These are phyloP conservation scores for Calendula officinalis DNA, from an alignment of 129 eudicot species.

Conservation along the genomic window DNA sequence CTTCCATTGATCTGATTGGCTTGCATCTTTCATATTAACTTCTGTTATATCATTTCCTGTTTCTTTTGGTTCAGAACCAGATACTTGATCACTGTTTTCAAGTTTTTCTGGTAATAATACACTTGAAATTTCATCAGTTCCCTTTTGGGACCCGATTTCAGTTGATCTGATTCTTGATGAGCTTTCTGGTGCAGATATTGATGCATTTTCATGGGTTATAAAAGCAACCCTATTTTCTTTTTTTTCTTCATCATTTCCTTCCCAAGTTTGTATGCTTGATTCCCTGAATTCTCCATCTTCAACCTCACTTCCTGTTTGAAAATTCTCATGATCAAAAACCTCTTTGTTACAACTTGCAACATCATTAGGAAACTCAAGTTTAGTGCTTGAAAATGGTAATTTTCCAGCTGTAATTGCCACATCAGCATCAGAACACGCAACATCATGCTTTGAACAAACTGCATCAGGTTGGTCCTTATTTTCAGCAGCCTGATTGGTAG, in stretches of 20 bases:
- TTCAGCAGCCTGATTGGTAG: constrained; percentile 3
- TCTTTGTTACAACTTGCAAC: constrained; percentile 12
- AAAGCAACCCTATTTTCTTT: constrained; percentile 22
- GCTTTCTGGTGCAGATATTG: constrained; percentile 8
- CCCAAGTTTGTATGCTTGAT: constrained; percentile 31
- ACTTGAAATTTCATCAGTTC: constrained; percentile 24
- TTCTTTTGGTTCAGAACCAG: constrained; percentile 15
- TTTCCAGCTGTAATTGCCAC: constrained; percentile 14
- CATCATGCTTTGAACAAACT: constrained; percentile 19
- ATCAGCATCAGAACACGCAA: constrained; percentile 9
- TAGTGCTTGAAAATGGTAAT: neutral
- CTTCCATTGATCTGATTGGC: constrained; percentile 36
- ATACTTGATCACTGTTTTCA: constrained; percentile 26
- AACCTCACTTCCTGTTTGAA: constrained; percentile 21
- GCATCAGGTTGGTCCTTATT: constrained; percentile 4
- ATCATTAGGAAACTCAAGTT: neutral
- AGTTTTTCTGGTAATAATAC: constrained; percentile 28
- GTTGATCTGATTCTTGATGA: constrained; percentile 16
- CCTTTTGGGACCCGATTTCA: constrained; percentile 12
- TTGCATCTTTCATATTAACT: constrained; percentile 20
- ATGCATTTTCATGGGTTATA: constrained; percentile 2
- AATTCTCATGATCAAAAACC: constrained; percentile 1
- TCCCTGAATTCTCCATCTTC: constrained; percentile 48
- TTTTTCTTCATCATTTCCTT: constrained; percentile 26
- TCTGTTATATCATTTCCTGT: neutral